Base-by-base conservation (phyloP, 192 early-diverging fungal genomes). In the Hyaloraphidium curvatum region DNA sequence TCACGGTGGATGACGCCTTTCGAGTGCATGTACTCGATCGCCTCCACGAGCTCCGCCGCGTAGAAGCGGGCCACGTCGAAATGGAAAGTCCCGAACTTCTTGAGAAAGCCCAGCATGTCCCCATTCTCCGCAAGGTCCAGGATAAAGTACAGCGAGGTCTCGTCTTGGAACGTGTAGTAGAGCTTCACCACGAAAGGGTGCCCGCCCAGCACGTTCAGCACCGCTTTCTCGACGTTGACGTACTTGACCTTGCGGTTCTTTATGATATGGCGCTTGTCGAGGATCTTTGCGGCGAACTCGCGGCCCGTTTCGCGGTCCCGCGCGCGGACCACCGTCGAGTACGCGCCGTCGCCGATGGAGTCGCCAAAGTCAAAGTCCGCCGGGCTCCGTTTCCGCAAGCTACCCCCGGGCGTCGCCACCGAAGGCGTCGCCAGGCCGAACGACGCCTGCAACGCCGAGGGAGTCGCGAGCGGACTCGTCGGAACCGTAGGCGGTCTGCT, bases 211-310 rank as follows among this genome's bases (percentile, higher is more conserved):
- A 69, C 66, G 57, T 86, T 83, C 40, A 98, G 71, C 2, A 87
- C 84, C 51, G 89, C 82, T 55, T 87, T 82, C 63, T 98, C 95
- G 29, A 67, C 57, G 56, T 87, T 82, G 60, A 93, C 90, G 61
- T 93, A 95, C 65, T 90, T 89, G 51, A 81, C 80, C 67, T 98
- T 98, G 57, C 95, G 87, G 51, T 98, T 86, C 59, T 86, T 87
- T 43, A 96, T 81, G 52, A 89, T 89, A 54, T 86, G 84, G 40
- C 73, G 73, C 59, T 88, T 88, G 53, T 77, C 73, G 30, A 77
- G 59, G 25, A 93, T 83, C 52, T 98, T 98, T 26, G 91, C 82
- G 2, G 94, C 94, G 60, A 82, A 92, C 27, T 75, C 68, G 19
- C 73, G 71, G 11, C 64, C 67, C 5, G 81, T 82, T 25, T 62